Evolutionary conservation across 148 eudicot species (phyloP).

Genomic region (Diospyros kaki): DNA sequence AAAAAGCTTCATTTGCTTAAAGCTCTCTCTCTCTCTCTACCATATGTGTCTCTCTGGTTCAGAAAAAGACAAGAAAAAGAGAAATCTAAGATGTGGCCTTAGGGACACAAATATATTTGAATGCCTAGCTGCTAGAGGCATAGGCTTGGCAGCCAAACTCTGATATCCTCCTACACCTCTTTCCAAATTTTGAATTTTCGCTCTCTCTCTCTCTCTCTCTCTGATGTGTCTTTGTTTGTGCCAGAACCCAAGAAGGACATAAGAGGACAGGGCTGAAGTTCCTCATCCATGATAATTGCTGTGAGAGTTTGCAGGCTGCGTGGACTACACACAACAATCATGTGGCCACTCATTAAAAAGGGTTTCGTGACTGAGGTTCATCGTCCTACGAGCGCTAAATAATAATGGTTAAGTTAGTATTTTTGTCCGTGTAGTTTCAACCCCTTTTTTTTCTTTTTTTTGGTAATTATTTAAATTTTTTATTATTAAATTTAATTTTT

Average conservation of each 20-base stretch:
- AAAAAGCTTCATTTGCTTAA: slow-evolving; percentile 13
- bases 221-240: neutral
- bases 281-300: neutral
- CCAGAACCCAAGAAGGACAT: neutral
- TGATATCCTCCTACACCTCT: neutral
- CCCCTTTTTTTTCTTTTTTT: too few relatives aligned
- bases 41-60: neutral
- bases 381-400: too few relatives aligned
- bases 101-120: neutral
- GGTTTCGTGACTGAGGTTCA: too few relatives aligned
- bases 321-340: neutral
- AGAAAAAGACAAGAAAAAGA: neutral
- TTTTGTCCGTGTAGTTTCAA: too few relatives aligned
- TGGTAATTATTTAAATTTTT: too few relatives aligned
- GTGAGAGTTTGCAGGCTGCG: neutral
- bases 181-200: neutral
- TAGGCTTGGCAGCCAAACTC: neutral
- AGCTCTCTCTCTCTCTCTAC: neutral
- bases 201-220: neutral
- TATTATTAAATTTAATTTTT: too few relatives aligned
- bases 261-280: neutral
- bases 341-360: neutral
- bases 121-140: neutral
- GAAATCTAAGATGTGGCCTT: neutral
- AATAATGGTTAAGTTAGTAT: too few relatives aligned